Conservation (phyloP, 2,329 filamentous ascomycete genomes). For the Bipolaris cookei region DNA sequence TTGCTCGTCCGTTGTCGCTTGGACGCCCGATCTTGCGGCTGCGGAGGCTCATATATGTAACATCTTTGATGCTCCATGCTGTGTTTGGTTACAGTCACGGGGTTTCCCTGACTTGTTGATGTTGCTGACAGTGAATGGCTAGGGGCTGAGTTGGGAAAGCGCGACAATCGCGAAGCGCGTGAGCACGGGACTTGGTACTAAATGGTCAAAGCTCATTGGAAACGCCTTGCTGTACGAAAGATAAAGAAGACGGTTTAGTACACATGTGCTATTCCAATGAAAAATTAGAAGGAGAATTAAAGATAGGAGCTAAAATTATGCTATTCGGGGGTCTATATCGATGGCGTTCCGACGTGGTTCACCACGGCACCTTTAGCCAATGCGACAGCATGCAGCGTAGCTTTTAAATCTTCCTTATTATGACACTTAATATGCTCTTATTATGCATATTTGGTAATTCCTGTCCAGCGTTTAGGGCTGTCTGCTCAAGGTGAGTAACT, state of each 20-base stretch:
- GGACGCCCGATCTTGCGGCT: constrained; percentile 44
- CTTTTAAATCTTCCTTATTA: neutral
- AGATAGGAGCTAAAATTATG: neutral
- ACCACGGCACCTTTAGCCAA: neutral
- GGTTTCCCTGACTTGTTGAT: neutral
- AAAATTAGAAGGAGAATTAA: neutral
- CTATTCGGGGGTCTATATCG: neutral
- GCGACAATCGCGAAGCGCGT: constrained; percentile 35
- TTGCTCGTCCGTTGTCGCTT: constrained; percentile 52
- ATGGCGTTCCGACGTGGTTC: neutral
- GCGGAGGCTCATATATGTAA: constrained; percentile 53
- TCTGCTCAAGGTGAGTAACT: neutral
- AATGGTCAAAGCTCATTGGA: constrained; percentile 11
- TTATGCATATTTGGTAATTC: neutral
- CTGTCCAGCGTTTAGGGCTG: neutral
- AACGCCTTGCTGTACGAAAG: no score
- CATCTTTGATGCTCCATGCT: constrained; percentile 58
- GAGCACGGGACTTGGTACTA: constrained; percentile 35
- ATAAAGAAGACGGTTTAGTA: no score
- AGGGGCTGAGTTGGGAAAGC: constrained; percentile 16
- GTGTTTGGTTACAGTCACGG: neutral
- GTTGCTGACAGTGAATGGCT: constrained; percentile 13
- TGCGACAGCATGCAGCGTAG: neutral
- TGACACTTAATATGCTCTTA: no score
- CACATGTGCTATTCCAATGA: no score